Percentiles rank a stretch among this genome's conserved stretches.
Evolutionary conservation across 768 basidiomycete species (phyloP).

Genomic region (Russula ochroleuca): DNA sequence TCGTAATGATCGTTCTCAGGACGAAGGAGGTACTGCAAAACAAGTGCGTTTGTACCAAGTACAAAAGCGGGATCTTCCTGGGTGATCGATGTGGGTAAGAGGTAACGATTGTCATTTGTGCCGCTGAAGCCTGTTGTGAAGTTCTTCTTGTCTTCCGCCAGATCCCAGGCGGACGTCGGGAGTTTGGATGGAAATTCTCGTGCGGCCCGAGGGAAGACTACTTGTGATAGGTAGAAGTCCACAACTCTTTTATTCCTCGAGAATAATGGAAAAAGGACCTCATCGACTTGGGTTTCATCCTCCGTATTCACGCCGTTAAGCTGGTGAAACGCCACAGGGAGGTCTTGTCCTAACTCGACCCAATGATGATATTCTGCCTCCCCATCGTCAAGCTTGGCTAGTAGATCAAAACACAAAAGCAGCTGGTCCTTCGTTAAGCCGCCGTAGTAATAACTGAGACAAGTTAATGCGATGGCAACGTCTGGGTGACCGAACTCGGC

Average conservation of each 20-base stretch:
- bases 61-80: constrained; percentile 41
- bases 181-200: constrained; percentile 47
- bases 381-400: constrained; percentile 43
- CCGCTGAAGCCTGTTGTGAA: constrained; percentile 52
- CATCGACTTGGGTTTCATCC: constrained; percentile 36
- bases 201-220: constrained; percentile 50
- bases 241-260: constrained; percentile 38
- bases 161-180: constrained; percentile 51
- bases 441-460: constrained; percentile 46
- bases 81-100: constrained; percentile 36
- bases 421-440: constrained; percentile 43
- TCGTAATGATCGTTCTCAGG: constrained; percentile 41
- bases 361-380: constrained; percentile 41
- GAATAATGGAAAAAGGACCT: constrained; percentile 37
- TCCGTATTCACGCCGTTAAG: constrained; percentile 43
- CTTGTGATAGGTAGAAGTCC: constrained; percentile 44
- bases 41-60: constrained; percentile 46
- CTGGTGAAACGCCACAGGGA: constrained; percentile 35
- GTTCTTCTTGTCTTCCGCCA: constrained; percentile 39
- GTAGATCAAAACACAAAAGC: constrained; percentile 36
- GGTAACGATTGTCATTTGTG: constrained; percentile 46
- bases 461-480: constrained; percentile 43
- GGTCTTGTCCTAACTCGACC: constrained; percentile 29
- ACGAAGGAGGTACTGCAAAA: constrained; percentile 39
- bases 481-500: constrained; percentile 55